These are phyloP conservation scores for Phytophthora kernoviae DNA, from an alignment of 352 stramenopile species.

Conservation along the genomic window DNA sequence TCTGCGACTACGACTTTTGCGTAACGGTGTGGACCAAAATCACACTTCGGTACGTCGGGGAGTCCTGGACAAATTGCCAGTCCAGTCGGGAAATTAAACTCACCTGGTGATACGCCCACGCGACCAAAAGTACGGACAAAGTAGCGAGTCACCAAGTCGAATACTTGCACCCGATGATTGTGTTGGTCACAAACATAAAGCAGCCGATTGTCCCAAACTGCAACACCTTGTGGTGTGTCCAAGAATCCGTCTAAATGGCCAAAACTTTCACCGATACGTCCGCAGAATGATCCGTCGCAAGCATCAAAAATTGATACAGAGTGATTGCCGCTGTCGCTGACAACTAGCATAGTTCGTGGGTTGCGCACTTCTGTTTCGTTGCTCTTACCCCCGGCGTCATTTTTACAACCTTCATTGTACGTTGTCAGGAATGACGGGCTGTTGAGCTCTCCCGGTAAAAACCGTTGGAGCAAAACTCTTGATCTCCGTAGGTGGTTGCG, in stretches of 20 bases:
- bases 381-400: neutral
- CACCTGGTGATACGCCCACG: constrained; percentile 32
- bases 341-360: constrained; percentile 24
- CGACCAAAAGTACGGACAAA: constrained; percentile 41
- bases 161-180: constrained; percentile 74
- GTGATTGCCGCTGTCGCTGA: constrained; percentile 74
- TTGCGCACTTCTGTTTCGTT: neutral
- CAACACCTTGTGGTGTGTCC: constrained; percentile 61
- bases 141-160: constrained; percentile 34
- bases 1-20: constrained; percentile 62
- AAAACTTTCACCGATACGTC: constrained; percentile 57
- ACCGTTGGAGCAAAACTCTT: constrained; percentile 49
- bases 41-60: constrained; percentile 35
- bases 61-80: constrained; percentile 52
- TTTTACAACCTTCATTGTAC: constrained; percentile 8
- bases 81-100: constrained; percentile 56
- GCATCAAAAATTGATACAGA: constrained; percentile 61
- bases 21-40: constrained; percentile 53
- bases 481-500: constrained; percentile 58
- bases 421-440: constrained; percentile 48
- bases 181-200: constrained; percentile 68
- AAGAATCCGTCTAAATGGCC: constrained; percentile 55
- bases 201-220: constrained; percentile 42
- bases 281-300: constrained; percentile 28
- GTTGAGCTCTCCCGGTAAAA: constrained; percentile 56